A percentile compares a stretch with the other conserved stretches of the same genome.
These are phyloP conservation scores for Penicillium fuscoglaucum DNA, from an alignment of 2,329 filamentous ascomycete genomes.

Conservation along the genomic window DNA sequence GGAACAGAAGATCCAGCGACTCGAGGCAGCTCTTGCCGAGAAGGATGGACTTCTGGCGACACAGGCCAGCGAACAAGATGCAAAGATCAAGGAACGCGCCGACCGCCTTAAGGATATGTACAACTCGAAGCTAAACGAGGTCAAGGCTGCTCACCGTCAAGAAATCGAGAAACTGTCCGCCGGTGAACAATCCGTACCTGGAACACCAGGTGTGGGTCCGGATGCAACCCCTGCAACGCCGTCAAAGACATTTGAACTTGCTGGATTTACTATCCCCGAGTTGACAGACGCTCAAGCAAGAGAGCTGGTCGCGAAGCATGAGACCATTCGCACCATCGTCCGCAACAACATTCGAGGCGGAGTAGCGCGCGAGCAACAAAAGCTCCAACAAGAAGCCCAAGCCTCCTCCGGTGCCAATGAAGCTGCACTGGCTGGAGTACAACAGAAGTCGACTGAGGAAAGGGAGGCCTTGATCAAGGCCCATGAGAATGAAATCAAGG, in stretches of 20 bases:
- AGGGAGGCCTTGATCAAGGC: conserved; percentile 46
- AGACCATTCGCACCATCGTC: conserved; percentile 52
- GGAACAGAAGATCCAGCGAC: conserved; percentile 58
- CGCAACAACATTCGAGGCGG: conserved; percentile 58
- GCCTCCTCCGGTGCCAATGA: conserved; percentile 30
- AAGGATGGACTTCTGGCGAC: conserved; percentile 49
- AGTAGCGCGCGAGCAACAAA: conserved; percentile 43
- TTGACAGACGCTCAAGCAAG: conserved; percentile 53
- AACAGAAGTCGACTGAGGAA: conserved; percentile 43
- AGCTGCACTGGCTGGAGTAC: conserved; percentile 40
- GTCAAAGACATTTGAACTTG: conserved; percentile 35
- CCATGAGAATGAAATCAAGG: conserved; percentile 59
- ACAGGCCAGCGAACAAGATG: conserved; percentile 53
- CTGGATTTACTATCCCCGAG: conserved; percentile 28
- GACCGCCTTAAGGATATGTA: conserved; percentile 66
- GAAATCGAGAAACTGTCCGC: conserved; percentile 51
- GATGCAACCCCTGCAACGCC: conserved; percentile 32
- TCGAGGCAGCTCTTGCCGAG: conserved; percentile 55
- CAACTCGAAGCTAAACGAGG: conserved; percentile 66
- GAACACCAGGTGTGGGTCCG: conserved; percentile 22
- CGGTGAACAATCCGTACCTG: conserved; percentile 40
- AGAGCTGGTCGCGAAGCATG: conserved; percentile 53
- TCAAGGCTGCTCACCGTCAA: conserved; percentile 51
- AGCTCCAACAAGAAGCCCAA: conserved; percentile 43
- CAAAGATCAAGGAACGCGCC: conserved; percentile 48